A percentile compares a stretch with the other conserved stretches of the same genome.
Conservation (phyloP, 1,284 basidiomycete species). For the Cutaneotrichosporon sp. region DNA sequence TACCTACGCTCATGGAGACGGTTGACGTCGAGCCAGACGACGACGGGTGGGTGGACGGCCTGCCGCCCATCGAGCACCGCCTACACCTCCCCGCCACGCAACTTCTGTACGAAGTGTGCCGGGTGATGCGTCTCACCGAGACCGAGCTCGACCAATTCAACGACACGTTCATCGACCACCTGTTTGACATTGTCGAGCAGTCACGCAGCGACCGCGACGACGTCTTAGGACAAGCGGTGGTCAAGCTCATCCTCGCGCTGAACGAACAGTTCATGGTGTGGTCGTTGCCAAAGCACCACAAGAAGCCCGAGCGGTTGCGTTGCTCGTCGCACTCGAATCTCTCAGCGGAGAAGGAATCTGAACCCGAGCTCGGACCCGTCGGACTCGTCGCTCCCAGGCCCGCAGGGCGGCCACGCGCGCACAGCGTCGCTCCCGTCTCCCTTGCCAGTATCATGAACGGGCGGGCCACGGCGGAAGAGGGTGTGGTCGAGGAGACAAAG, state of each 20-base stretch:
- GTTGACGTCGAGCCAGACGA: constrained; percentile 43
- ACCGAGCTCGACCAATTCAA: constrained; percentile 72
- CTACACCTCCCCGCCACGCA: constrained; percentile 68
- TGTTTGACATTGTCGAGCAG: constrained; percentile 92
- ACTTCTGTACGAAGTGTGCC: constrained; percentile 84
- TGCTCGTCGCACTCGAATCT: constrained; percentile 2
- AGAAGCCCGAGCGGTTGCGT: constrained; percentile 13
- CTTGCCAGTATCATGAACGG: not conserved
- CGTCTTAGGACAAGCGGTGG: constrained; percentile 86
- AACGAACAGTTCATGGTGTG: constrained; percentile 99
- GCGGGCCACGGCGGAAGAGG: constrained; percentile 12
- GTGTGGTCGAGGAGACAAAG: constrained; percentile 46
- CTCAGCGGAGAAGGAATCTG: not conserved
- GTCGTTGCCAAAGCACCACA: constrained; percentile 45
- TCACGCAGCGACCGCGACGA: constrained; percentile 87
- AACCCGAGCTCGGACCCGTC: not conserved
- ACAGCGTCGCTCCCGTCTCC: constrained; percentile 11
- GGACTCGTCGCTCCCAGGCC: not conserved
- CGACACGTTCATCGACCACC: constrained; percentile 78
- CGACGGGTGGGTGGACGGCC: constrained; percentile 44
- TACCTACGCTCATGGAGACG: constrained; percentile 68
- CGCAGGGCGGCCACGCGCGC: constrained; percentile 9
- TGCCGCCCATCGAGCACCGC: constrained; percentile 72
- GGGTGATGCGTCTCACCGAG: constrained; percentile 75
- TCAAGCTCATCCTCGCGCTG: constrained; percentile 87